Base-by-base conservation (phyloP, 352 stramenopile genomes). In the Phytophthora brassicae region DNA sequence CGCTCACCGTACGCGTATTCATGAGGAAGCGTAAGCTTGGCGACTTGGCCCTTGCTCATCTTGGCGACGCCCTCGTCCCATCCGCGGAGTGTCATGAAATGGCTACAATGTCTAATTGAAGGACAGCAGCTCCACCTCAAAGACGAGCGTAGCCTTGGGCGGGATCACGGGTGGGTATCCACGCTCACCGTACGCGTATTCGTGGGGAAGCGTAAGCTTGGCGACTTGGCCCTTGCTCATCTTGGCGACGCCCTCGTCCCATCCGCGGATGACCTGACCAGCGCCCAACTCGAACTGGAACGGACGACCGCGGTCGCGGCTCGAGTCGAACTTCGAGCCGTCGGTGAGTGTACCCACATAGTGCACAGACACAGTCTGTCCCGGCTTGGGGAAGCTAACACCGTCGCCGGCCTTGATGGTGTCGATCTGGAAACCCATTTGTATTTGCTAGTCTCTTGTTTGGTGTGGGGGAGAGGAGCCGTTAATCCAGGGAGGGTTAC, bases 171-270 rank as follows among this genome's bases (percentile, higher is more conserved):
- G 90, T 12, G 88, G 87, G 50, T 96, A 92, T 31, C 95, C 94
- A 39, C 76, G 59, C 56, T 83, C 79, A 36, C 96, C 96, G 69
- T 99, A 99, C 23, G 89, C 96, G 77, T 96, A 98, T 69, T 98
- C 91, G 49, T 82, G 78, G n/a, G 95, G 87, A 56, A 98, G 93
- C 49, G 82, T 81, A 23, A 99, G 81, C 58, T 95, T 94, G 26
- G 92, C 91, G 28, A 97, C 83, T 74, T 99, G 92, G 35, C 95
- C 95, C 36, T 98, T 81, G 52, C 79, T 96, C 93, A 99, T 86
- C 76, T 81, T 63, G 31, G 77, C 79, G 43, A 91, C 83, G 38
- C 81, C 81, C 58, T 90, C 81, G 56, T 93, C 84, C 79, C 80
- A 90, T 47, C 84, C 84, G 44, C 80, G 81, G 68, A 93, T 93